These are phyloP conservation scores for Calonectria pauciramosa DNA, from an alignment of 2,329 filamentous ascomycete species.

Conservation along the genomic window DNA sequence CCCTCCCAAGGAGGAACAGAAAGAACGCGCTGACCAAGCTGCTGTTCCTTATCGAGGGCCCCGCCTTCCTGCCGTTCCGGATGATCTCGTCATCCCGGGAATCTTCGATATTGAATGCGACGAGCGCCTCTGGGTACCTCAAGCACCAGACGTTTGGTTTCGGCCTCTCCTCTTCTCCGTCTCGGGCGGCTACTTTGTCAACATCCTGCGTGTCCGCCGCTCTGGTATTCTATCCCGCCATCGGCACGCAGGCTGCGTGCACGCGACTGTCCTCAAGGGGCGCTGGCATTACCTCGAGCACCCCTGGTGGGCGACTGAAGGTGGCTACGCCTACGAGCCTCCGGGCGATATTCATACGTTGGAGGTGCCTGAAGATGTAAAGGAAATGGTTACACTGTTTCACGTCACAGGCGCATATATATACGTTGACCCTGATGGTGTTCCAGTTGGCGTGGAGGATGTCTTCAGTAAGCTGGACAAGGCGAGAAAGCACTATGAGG, in stretches of 20 bases:
- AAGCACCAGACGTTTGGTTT: conserved; percentile 49
- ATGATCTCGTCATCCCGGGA: conserved; percentile 43
- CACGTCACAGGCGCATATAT: conserved; percentile 53
- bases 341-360: conserved; percentile 53
- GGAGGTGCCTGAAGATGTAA: conserved; percentile 49
- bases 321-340: conserved; percentile 52
- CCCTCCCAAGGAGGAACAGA: too few species aligned
- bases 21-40: conserved; percentile 1
- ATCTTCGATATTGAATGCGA: conserved; percentile 46
- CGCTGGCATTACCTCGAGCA: conserved; percentile 54
- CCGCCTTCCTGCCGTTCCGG: conserved; percentile 34
- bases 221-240: conserved; percentile 51
- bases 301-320: conserved; percentile 52
- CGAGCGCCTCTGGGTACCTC: conserved; percentile 49
- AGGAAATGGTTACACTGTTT: conserved; percentile 52
- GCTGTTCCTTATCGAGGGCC: conserved; percentile 38
- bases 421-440: conserved; percentile 50
- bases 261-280: conserved; percentile 49
- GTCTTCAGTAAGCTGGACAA: conserved; percentile 50
- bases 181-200: conserved; percentile 50
- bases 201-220: conserved; percentile 47
- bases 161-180: conserved; percentile 48
- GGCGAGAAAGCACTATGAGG: conserved; percentile 49
- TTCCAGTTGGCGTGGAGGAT: conserved; percentile 48
- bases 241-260: conserved; percentile 49